Conservation (phyloP, 2,329 filamentous ascomycete genomes). For the Colletotrichum aenigma region DNA sequence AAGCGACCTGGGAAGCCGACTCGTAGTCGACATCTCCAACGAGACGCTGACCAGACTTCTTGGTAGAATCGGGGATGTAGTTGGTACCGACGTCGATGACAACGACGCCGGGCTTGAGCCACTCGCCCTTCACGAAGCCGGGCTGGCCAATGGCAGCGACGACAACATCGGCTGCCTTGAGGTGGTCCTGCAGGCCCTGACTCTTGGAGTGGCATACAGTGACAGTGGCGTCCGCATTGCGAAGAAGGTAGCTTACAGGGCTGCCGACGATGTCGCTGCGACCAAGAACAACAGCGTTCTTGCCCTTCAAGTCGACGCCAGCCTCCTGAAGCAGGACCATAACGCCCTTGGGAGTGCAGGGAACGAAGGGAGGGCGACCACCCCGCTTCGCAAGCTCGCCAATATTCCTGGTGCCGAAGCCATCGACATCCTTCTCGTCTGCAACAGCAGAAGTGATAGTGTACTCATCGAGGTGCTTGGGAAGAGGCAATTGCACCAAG, state of each 20-base stretch:
- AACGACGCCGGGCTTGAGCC: constrained; percentile 92
- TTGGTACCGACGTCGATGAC: constrained; percentile 99
- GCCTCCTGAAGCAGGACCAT: constrained; percentile 89
- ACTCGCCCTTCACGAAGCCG: constrained; percentile 90
- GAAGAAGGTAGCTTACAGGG: constrained; percentile 93
- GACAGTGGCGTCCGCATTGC: constrained; percentile 95
- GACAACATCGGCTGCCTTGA: constrained; percentile 87
- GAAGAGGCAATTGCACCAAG: constrained; percentile 90
- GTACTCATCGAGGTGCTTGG: constrained; percentile 89
- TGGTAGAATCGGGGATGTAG: constrained; percentile 86
- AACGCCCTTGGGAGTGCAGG: constrained; percentile 96
- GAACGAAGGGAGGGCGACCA: constrained; percentile 85
- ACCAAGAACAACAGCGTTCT: constrained; percentile 92
- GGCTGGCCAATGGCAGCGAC: constrained; percentile 90
- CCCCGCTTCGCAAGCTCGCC: constrained; percentile 96
- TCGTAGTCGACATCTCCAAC: constrained; percentile 96
- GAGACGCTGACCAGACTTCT: constrained; percentile 89
- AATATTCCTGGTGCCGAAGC: constrained; percentile 93
- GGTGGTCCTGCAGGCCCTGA: constrained; percentile 69
- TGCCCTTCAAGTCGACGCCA: constrained; percentile 83
- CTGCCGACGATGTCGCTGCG: constrained; percentile 97
- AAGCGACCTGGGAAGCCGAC: constrained; percentile 82
- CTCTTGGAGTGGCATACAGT: constrained; percentile 96
- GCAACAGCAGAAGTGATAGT: constrained; percentile 86
- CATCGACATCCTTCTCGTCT: constrained; percentile 96